Base-by-base conservation (phyloP, 768 basidiomycete genomes). In the Strobilomyces echinocephalus region DNA sequence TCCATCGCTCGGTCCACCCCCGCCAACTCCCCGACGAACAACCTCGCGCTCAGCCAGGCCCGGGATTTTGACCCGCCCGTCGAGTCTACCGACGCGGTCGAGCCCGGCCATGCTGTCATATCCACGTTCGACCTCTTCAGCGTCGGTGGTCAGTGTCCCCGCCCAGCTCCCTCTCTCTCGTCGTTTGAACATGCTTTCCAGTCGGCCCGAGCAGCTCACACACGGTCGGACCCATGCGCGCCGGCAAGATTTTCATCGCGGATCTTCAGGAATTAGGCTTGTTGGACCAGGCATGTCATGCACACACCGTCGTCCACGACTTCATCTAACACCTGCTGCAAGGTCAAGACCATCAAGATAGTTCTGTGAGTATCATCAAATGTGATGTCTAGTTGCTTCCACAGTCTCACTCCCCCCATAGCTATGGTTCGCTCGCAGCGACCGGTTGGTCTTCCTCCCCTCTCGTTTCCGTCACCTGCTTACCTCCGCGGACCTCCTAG, bases 111-210 rank as follows among this genome's bases (percentile, higher is more conserved):
- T 75, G 93, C 93, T 6, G 93, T 95, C 58, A 94, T 95, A 50
- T 92, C 90, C 1, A 84, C 93, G 1, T 95, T 95, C 65, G 94
- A 97, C 69, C 75, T 95, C 49, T 95, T 95, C 74, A 89, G 86
- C 62, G 88, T 95, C 57, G 93, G 93, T 54, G 89, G 88, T 87
- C 60, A 58, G 82, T 68, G 15, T 38, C n/a, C 45, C 39, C 24
- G 18, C 24, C 21, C 18, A 10, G 14, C 41, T 26, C 26, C 20
- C 24, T 7, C 3, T 33, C 18, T 21, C n/a, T 26, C 45, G 1
- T 14, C 24, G 24, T 30, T 35, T 26, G 55, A 2, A 36, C 20
- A 9, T 10, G 73, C 79, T 18, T 36, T 73, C 78, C 53, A 79
- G 80, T 80, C 34, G 82, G 82, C 4, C 82, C 85, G 10, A 79